A percentile compares a stretch with the other conserved stretches of the same genome.
These are phyloP conservation scores for Discostella stelligera DNA, from an alignment of 352 stramenopile genomes.

Conservation along the genomic window DNA sequence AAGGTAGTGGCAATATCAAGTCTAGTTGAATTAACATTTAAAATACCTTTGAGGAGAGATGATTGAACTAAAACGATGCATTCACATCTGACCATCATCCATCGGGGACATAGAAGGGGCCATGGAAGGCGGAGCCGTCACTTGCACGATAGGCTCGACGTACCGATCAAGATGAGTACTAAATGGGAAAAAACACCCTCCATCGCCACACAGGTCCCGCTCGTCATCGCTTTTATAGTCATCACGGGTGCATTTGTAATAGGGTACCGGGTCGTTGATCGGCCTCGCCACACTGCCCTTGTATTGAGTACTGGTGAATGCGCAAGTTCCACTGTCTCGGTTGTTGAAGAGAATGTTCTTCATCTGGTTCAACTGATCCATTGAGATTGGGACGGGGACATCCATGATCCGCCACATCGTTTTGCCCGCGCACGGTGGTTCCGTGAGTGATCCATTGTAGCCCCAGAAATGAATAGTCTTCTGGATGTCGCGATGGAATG, in stretches of 20 bases:
- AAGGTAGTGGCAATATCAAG: no score
- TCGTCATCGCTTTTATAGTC: slow-evolving; percentile 48
- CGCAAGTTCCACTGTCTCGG: slow-evolving; percentile 28
- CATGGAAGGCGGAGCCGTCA: slow-evolving; percentile 31
- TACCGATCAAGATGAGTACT: slow-evolving; percentile 29
- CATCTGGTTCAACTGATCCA: slow-evolving; percentile 65
- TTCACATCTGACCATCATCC: no score
- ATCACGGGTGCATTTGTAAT: slow-evolving; percentile 48
- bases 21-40: no score
- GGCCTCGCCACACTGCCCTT: slow-evolving; percentile 40
- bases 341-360: slow-evolving; percentile 67
- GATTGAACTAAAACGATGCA: no score
- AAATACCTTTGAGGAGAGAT: no score
- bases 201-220: slow-evolving; percentile 29
- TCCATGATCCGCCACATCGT: slow-evolving; percentile 74
- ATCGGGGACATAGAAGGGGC: no score
- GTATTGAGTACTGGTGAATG: slow-evolving; percentile 40
- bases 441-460: slow-evolving; percentile 74
- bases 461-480: slow-evolving; percentile 76
- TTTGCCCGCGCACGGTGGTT: slow-evolving; percentile 72
- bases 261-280: slow-evolving; percentile 13
- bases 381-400: slow-evolving; percentile 60
- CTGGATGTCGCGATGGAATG: slow-evolving; percentile 65
- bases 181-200: slow-evolving; percentile 25
- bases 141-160: slow-evolving; percentile 29